Base-by-base conservation (phyloP, 768 basidiomycete species). In the Phanerochaete sordida region DNA sequence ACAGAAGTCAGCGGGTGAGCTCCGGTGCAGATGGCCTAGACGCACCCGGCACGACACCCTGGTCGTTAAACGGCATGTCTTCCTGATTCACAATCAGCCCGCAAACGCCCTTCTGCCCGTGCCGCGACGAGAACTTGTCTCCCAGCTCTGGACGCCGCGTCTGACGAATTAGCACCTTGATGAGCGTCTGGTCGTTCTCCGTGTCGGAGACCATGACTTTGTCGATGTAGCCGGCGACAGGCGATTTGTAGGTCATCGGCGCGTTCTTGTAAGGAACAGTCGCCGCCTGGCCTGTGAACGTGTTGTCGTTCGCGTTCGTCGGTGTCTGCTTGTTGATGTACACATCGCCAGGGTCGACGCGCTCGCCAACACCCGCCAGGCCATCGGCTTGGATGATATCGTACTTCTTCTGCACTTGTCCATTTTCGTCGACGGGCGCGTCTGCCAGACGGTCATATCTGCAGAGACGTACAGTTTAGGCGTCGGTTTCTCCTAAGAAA, bases 11-110 rank as follows among this genome's bases (percentile, higher is more conserved):
- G 19, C 53, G 28, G 24, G 4, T 39, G 27, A 16, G 28, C 54
- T n/a, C 15, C 28, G 28, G 2, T 31, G 15, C 11, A 19, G 28
- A 50, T n/a, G 21, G 49, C 73, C 50, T 52, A 44, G 54, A 72
- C 81, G 61, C 74, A 91, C 92, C 92, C 50, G 93, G 95, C 68
- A 83, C 87, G 65, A 98, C 95, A 24, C 97, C 97, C 72, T 94
- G 91, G 75, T 98, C 95, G 68, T 97, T 97, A 80, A 99, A 99
- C 1, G 96, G 97, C 93, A 99, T 87, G 74, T 99, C 97, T 67
- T 95, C 95, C 69, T 99, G 97, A 67, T 96, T 96, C 57, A 99
- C 97, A 71, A 99, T 98, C 73, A 99, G 75, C 26, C 97, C 97
- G 75, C 96, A 98, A 12, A 99, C 97, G 59, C 97, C 97, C 75